Percentiles rank a stretch among this genome's conserved stretches.
These are phyloP conservation scores for Moesziomyces sp. DNA, from an alignment of 1,284 basidiomycete species.

Conservation along the genomic window DNA sequence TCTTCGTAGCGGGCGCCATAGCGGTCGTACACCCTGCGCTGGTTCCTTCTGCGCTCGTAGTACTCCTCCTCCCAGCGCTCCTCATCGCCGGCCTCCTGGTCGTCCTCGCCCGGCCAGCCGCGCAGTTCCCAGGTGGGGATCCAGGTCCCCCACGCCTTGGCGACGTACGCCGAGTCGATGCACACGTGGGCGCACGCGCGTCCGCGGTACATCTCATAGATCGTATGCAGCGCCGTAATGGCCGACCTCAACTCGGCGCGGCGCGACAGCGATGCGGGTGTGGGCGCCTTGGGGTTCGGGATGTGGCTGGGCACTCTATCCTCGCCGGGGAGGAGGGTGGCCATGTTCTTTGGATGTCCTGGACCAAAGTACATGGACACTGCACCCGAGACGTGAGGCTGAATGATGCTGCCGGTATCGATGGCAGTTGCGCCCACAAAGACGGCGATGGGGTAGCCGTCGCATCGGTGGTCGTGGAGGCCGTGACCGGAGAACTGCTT, in stretches of 20 bases:
- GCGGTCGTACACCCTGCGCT: constrained; percentile 30
- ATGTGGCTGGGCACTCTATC: constrained; percentile 46
- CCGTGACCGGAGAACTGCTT: constrained; percentile 48
- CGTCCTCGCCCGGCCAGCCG: constrained; percentile 59
- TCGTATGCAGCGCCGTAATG: constrained; percentile 47
- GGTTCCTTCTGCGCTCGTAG: constrained; percentile 25
- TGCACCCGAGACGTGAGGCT: constrained; percentile 35
- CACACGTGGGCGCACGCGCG: constrained; percentile 58
- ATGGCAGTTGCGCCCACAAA: constrained; percentile 53
- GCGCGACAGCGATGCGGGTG: constrained; percentile 38
- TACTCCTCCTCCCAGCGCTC: constrained; percentile 30
- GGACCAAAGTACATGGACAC: constrained; percentile 53
- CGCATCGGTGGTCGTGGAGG: constrained; percentile 56
- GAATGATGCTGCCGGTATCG: constrained; percentile 51
- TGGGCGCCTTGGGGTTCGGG: constrained; percentile 50
- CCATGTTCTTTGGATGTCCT: constrained; percentile 50
- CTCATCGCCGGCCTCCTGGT: constrained; percentile 26
- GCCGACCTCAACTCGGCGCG: constrained; percentile 55
- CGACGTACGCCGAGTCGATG: constrained; percentile 60
- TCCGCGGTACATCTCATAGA: constrained; percentile 49
- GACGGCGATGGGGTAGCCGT: constrained; percentile 49
- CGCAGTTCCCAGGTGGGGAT: constrained; percentile 59
- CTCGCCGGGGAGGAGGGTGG: constrained; percentile 39
- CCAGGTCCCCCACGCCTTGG: constrained; percentile 63
- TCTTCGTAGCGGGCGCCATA: constrained; percentile 21